Evolutionary conservation across 371 early-diverging fungal species (phyloP).

Genomic region (Apophysomyces trapeziformis): DNA sequence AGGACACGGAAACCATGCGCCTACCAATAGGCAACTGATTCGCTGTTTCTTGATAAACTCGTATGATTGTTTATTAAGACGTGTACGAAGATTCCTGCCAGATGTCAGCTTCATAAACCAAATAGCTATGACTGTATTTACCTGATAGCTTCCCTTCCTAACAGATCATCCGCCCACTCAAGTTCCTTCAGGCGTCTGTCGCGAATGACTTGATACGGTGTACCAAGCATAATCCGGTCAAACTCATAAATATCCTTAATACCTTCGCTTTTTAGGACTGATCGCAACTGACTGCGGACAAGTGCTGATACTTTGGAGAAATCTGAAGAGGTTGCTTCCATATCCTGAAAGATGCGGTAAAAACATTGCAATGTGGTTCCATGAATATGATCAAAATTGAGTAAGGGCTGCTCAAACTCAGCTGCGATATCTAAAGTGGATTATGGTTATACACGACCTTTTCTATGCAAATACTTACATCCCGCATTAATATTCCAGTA

Average conservation of each 20-base stretch:
- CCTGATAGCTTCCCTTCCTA: slow-evolving; percentile 68
- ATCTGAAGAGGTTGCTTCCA: slow-evolving; percentile 69
- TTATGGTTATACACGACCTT: not conserved
- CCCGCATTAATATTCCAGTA: slow-evolving; percentile 74
- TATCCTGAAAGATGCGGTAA: slow-evolving; percentile 68
- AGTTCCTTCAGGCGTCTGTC: slow-evolving; percentile 73
- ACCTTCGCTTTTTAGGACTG: slow-evolving; percentile 45
- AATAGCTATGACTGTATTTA: slow-evolving; percentile 27
- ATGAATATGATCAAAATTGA: slow-evolving; percentile 67
- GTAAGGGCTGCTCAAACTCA: slow-evolving; percentile 66
- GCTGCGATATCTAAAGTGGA: slow-evolving; percentile 46
- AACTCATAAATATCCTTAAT: slow-evolving; percentile 54
- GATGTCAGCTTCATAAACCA: not conserved
- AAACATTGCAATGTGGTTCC: slow-evolving; percentile 60
- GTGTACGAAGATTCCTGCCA: slow-evolving; percentile 63
- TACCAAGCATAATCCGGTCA: slow-evolving; percentile 65
- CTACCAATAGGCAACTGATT: slow-evolving; percentile 65
- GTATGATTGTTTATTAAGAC: slow-evolving; percentile 68
- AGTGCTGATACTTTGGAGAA: slow-evolving; percentile 63
- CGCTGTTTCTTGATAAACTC: slow-evolving; percentile 76
- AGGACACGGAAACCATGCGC: slow-evolving; percentile 76
- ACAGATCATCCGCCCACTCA: slow-evolving; percentile 71
- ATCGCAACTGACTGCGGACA: slow-evolving; percentile 57
- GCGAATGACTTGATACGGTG: slow-evolving; percentile 66
- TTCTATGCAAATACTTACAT: slow-evolving; percentile 43